Conservation (phyloP, 169 alveolate species). For the Plasmodium vivax region DNA sequence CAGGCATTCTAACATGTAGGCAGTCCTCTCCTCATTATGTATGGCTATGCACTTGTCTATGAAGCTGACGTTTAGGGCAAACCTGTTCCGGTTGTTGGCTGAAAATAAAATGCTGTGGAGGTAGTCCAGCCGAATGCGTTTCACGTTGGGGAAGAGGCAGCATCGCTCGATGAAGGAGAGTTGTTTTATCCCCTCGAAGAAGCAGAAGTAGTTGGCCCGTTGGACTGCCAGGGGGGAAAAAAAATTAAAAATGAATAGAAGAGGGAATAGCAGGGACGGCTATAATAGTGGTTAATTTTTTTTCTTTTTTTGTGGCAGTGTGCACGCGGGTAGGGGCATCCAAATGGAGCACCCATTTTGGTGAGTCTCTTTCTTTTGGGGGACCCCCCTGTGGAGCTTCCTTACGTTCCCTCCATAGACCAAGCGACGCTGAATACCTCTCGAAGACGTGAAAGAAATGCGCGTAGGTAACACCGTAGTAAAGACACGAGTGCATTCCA, state of each 20-base stretch:
- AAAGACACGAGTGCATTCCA: slow-evolving; percentile 7
- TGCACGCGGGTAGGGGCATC: not conserved
- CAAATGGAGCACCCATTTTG: not conserved
- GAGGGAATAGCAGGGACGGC: not conserved
- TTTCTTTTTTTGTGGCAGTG: not conserved
- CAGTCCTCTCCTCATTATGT: slow-evolving; percentile 22
- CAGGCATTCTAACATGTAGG: slow-evolving; percentile 15
- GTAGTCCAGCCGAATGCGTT: slow-evolving; percentile 24
- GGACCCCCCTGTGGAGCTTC: no score
- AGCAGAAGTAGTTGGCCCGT: slow-evolving; percentile 52
- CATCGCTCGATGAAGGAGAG: slow-evolving; percentile 35
- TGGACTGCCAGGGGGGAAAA: slow-evolving; percentile 9
- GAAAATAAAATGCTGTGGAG: slow-evolving; percentile 19
- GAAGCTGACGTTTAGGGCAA: not conserved
- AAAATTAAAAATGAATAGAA: not conserved
- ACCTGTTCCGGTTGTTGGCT: slow-evolving; percentile 57
- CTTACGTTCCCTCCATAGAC: slow-evolving; percentile 40
- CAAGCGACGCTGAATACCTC: slow-evolving; percentile 25
- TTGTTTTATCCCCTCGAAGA: slow-evolving; percentile 32
- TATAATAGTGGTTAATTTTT: no score
- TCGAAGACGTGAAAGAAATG: not conserved
- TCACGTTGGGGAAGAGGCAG: slow-evolving; percentile 6
- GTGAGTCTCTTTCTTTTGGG: not conserved
- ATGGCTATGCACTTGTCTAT: slow-evolving; percentile 42
- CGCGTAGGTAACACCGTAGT: not conserved